A percentile compares a stretch with the other conserved stretches of the same genome.
Conservation (phyloP, 805 yeast species). For the Komagataella populi region DNA sequence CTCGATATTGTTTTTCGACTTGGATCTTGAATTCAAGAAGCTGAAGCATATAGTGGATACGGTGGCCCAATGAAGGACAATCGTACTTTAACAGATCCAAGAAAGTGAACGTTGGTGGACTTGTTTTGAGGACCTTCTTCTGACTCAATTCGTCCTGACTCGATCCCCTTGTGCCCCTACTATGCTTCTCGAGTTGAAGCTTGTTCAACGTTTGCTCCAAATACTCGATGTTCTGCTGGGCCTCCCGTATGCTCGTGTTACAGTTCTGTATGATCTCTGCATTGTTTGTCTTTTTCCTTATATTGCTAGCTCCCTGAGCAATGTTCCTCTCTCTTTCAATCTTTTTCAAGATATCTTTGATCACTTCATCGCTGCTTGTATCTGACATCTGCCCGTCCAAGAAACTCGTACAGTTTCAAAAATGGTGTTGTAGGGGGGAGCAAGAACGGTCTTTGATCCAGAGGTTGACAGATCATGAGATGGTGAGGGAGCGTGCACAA, state of each 20-base stretch:
- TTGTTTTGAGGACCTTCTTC: constrained; percentile 10
- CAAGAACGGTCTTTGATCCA: neutral
- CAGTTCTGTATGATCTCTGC: constrained; percentile 80
- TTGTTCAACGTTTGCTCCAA: constrained; percentile 65
- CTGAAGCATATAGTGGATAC: constrained; percentile 91
- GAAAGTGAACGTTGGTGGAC: constrained; percentile 41
- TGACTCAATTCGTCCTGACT: constrained; percentile 5
- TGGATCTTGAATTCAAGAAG: constrained; percentile 88
- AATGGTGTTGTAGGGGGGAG: neutral
- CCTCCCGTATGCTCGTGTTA: constrained; percentile 81
- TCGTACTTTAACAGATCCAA: constrained; percentile 83
- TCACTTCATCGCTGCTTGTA: neutral
- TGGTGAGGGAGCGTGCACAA: neutral
- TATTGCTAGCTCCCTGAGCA: constrained; percentile 73
- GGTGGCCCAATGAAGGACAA: constrained; percentile 87
- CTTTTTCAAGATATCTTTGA: constrained; percentile 62
- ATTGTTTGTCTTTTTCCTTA: constrained; percentile 70
- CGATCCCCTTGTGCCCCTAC: neutral
- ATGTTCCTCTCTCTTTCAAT: constrained; percentile 82
- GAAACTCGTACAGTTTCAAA: neutral
- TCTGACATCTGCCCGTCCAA: neutral
- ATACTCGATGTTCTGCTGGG: constrained; percentile 83
- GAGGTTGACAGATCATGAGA: neutral
- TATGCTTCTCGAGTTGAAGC: constrained; percentile 25
- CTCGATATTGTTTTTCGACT: constrained; percentile 86